Base-by-base conservation (phyloP, 2,329 filamentous ascomycete species). In the Scolecobasidium constrictum region DNA sequence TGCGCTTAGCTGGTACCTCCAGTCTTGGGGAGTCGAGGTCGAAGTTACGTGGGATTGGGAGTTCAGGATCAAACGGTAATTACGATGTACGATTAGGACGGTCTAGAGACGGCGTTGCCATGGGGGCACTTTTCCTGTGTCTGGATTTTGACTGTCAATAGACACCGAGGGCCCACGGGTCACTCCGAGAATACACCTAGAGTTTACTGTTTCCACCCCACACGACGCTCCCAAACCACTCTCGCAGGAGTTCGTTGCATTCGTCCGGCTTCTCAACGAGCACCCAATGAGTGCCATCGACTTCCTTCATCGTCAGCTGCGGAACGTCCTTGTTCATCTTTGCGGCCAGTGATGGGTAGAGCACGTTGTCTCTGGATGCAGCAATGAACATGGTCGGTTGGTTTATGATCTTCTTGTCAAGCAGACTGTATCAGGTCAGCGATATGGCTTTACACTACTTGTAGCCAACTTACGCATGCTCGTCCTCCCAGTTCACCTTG, bases 251-350 rank as follows among this genome's bases (percentile, higher is more conserved):
- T 39, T 56, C 59, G 60, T 95, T 95, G 3, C 86, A 75, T 52
- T 81, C 75, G 17, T 70, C 73, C 0, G 81, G 72, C 49, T 74
- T 75, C 67, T 94, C 77, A 68, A 77, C 80, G 56, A 94, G 63
- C 36, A 81, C 84, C 90, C 90, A 96, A 62, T 96, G 92, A 15
- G 72, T 68, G 0, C 81, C 72, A 26, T 79, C 62, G 43, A 94
- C 80, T 57, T 83, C 75, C 6, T 65, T 71, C 47, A 72, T 69
- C 5, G 75, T 82, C 54, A 93, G 61, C 37, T 77, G 71, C 2
- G 75, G 72, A 46, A 90, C 77, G 48, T 67, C 65, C 49, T 69
- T 66, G 16, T 78, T 78, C 86, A 94, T 94, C 1, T 75, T 74
- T 18, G 61, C 64, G 1, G 81, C 73, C 74, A 95, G 75, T 31